Evolutionary conservation across 306 rosid genomes (phyloP), one percentile per base, ranked within the genome.

Genomic region (Fragaria nilgerrensis): DNA sequence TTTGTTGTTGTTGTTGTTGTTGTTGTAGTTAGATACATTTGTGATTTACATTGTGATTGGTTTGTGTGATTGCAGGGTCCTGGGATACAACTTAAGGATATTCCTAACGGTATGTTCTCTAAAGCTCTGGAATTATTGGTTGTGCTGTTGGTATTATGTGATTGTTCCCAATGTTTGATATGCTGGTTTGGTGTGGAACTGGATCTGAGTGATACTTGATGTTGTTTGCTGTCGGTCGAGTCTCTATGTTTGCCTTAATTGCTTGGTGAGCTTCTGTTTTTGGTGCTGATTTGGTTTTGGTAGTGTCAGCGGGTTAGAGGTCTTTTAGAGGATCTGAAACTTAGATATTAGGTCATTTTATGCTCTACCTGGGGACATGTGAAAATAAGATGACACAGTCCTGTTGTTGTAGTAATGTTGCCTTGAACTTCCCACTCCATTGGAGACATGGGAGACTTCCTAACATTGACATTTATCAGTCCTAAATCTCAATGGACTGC

Each of bases 61-160:
- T 32, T 81, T 52, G 55, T 65, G 47, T 52, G 69, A 17, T 86
- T 85, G 75, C 93, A 96, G 99, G 99, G 99, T 45, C 84, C 80
- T 25, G 99, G 99, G 32, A 85, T 89, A 1, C 96, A 86, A 74
- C 96, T 96, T 41, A 93, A 88, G 86, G 97, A 89, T 56, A 96
- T 96, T 52, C 99, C 99, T 2, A 96, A 93, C 13, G 99, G 99
- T 96, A 81, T 44, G 88, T 39, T 19, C 27, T 56, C 0, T 1
- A 29, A 10, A 58, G 34, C 34, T 64, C 29, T 29, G 27, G 9
- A 49, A 7, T 34, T 68, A 47, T 32, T 62, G 14, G 11, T 32
- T 50, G 14, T 68, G 61, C 70, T 73, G 7, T 49, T 45, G 49
- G 49, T 39, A 39, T 14, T n/a, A 10, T 72, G 15, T 5, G 32